Base-by-base conservation (phyloP, 345 rosid genomes). In the Heritiera littoralis region DNA sequence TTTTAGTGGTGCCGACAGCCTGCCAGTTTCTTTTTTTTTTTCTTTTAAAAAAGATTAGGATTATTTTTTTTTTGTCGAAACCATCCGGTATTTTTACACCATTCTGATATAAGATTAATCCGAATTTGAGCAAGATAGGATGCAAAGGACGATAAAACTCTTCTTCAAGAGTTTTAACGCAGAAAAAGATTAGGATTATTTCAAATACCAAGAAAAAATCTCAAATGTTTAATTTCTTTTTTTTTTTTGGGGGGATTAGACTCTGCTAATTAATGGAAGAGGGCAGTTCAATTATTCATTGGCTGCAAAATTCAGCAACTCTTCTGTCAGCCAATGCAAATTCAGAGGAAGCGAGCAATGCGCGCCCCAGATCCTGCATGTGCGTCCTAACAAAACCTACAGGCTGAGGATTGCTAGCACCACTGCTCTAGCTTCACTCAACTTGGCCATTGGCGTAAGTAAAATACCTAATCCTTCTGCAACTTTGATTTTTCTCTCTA, bases 231-330 rank as follows among this genome's bases (percentile, higher is more conserved):
- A 14, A 52, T 72, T 55, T 52, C 35, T 10, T 30, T 72, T 30
- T 28, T 51, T 3, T 32, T 8, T 1, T 12, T 30, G 1, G 14
- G 1, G 14, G 9, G 4, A 1, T 14, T 48, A 86, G 92, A 79
- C 83, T 46, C 58, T 90, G 41, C 83, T 95, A 66, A 86, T 95
- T 9, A 93, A 95, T 76, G 99, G 98, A 69, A 91, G 97, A 79
- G 99, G 98, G 40, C 94, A 95, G 79, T 92, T 75, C 66, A 87
- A 88, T 58, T 95, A 98, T 80, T 93, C 99, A 2, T 0, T 93
- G 41, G 95, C 92, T 15, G 87, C 92, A 1, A 83, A 82, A 11
- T 82, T 77, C 51, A 71, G 81, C 82, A 81, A 80, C 30, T 43
- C 80, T 28, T 3, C 82, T 0, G 5, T 63, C 2, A 30, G 56